Percentiles rank a stretch among this genome's conserved stretches.
Evolutionary conservation across 371 early-diverging fungal genomes (phyloP).

Genomic region (Circinella minor): DNA sequence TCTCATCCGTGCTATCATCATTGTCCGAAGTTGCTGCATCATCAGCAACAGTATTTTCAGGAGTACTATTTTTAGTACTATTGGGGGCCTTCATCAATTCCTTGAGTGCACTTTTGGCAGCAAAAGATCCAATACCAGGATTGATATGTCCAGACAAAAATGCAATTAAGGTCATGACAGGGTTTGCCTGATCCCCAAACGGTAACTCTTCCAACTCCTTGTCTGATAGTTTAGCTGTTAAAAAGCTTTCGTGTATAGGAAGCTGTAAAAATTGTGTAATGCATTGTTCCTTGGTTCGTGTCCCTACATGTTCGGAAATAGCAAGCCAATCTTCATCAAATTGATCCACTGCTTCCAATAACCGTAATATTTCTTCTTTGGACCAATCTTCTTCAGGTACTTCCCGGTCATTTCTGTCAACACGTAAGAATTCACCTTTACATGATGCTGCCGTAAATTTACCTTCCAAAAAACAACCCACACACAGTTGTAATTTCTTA

Average conservation of each 20-base stretch:
- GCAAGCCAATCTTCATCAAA: slow-evolving; percentile 97
- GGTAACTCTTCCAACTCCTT: slow-evolving; percentile 42
- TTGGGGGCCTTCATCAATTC: slow-evolving; percentile 18
- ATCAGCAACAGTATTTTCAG: too few species aligned
- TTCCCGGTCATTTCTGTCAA: slow-evolving; percentile 31
- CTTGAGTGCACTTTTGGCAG: slow-evolving; percentile 47
- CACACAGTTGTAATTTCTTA: slow-evolving; percentile 38
- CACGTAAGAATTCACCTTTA: slow-evolving; percentile 50
- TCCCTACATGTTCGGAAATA: slow-evolving; percentile 94
- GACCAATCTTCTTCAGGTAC: slow-evolving; percentile 75
- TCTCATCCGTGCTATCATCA: slow-evolving; percentile 24
- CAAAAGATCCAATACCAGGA: slow-evolving; percentile 51
- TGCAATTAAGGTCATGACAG: slow-evolving; percentile 51
- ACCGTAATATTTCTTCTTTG: slow-evolving; percentile 88
- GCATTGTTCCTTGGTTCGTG: slow-evolving; percentile 93
- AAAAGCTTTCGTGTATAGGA: slow-evolving; percentile 78
- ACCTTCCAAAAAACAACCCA: slow-evolving; percentile 50
- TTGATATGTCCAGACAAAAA: slow-evolving; percentile 51
- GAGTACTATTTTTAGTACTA: too few species aligned
- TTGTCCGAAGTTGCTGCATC: not conserved
- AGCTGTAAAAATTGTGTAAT: slow-evolving; percentile 93
- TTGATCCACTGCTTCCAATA: slow-evolving; percentile 96
- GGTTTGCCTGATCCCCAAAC: slow-evolving; percentile 43
- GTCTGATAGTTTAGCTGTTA: slow-evolving; percentile 29
- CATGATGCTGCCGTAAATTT: slow-evolving; percentile 38